Evolutionary conservation across 1,284 basidiomycete genomes (phyloP).

Genomic region (Sporisorium sorghi): DNA sequence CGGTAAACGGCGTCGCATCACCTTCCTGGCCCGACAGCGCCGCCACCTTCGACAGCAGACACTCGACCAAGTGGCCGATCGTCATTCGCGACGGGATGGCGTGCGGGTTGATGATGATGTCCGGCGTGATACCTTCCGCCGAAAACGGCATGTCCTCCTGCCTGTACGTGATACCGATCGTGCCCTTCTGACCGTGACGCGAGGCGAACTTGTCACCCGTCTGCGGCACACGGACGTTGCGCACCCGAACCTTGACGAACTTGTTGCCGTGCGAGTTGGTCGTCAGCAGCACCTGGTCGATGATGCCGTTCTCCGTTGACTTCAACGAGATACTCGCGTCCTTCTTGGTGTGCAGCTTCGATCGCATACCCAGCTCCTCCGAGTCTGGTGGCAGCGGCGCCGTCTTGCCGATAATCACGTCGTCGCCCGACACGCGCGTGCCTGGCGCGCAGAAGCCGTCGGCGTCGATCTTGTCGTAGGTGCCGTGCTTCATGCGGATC

Average conservation of each 20-base stretch:
- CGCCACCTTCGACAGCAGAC: constrained; percentile 94
- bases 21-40: constrained; percentile 96
- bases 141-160: constrained; percentile 99
- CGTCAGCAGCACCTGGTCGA: constrained; percentile 96
- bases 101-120: constrained; percentile 98
- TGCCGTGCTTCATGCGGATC: constrained; percentile 95
- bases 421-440: constrained; percentile 93
- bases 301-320: constrained; percentile 95
- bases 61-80: constrained; percentile 99
- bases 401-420: constrained; percentile 99
- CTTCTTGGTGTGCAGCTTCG: constrained; percentile 86
- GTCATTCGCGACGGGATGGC: constrained; percentile 99
- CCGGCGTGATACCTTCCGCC: constrained; percentile 92
- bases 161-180: constrained; percentile 97
- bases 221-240: constrained; percentile 94
- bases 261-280: constrained; percentile 96
- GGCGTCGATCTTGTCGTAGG: constrained; percentile 97
- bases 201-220: constrained; percentile 99
- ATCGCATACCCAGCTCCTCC: constrained; percentile 95
- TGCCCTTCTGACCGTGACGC: constrained; percentile 99
- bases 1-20: constrained; percentile 98
- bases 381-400: constrained; percentile 95
- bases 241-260: constrained; percentile 97
- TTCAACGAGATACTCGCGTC: constrained; percentile 98
- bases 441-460: constrained; percentile 96